These are phyloP conservation scores for Aspergillus ibericus DNA, from an alignment of 2,329 filamentous ascomycete genomes.

Conservation along the genomic window DNA sequence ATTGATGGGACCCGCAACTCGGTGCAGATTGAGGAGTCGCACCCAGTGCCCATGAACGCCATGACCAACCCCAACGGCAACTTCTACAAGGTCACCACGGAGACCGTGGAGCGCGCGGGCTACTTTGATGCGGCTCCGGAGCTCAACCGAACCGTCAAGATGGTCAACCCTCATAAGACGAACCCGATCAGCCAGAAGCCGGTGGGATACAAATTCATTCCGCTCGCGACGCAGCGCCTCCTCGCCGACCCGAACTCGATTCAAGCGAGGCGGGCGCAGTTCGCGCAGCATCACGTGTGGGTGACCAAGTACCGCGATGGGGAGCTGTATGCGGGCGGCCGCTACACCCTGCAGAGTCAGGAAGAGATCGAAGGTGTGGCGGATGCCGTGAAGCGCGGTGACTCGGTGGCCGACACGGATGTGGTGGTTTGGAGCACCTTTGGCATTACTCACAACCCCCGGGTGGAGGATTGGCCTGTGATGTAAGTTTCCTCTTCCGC, in stretches of 20 bases:
- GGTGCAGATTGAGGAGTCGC: slow-evolving; percentile 57
- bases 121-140: slow-evolving; percentile 49
- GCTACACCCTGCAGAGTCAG: slow-evolving; percentile 55
- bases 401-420: slow-evolving; percentile 40
- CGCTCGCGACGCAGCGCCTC: slow-evolving; percentile 58
- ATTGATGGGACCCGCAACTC: slow-evolving; percentile 58
- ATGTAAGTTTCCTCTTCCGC: slow-evolving; percentile 31
- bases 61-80: slow-evolving; percentile 54
- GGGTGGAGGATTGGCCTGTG: slow-evolving; percentile 47
- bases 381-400: slow-evolving; percentile 34
- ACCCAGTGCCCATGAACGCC: slow-evolving; percentile 57
- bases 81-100: slow-evolving; percentile 51
- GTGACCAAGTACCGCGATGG: slow-evolving; percentile 54
- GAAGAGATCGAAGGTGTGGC: slow-evolving; percentile 39
- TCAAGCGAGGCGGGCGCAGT: slow-evolving; percentile 54
- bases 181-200: slow-evolving; percentile 57
- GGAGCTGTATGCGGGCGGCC: slow-evolving; percentile 56
- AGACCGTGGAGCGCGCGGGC: slow-evolving; percentile 48
- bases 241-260: slow-evolving; percentile 56
- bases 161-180: slow-evolving; percentile 53
- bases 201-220: slow-evolving; percentile 58
- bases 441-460: slow-evolving; percentile 47
- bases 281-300: slow-evolving; percentile 57
- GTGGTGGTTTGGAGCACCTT: slow-evolving; percentile 48
- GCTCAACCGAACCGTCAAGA: slow-evolving; percentile 56